Evolutionary conservation across 192 early-diverging fungal species (phyloP), one percentile per base, ranked within the genome.

Genomic region (Entrophospora sp.): DNA sequence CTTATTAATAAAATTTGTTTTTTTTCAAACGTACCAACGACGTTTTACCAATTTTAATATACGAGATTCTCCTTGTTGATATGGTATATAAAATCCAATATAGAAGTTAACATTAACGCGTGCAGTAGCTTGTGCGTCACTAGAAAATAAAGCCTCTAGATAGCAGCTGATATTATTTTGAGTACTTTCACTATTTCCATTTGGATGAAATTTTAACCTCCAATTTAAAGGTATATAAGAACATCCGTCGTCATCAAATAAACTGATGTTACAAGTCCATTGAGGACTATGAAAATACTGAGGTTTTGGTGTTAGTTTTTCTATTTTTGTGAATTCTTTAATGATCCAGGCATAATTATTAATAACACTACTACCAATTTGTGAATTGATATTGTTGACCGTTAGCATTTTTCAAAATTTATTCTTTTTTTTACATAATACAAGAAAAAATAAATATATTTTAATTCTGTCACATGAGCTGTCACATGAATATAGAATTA

Each of bases 51-150:
- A 10, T 57, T 28, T 14, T 16, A 57, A 6, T 20, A 20, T 32
- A 34, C 53, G 27, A 9, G 13, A 13, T 35, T 57, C 53, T 10
- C 53, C 53, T 57, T 57, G 58, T 40, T 60, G 58, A 20, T 40
- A 34, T 1, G 58, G 58, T 12, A 60, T 40, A 7, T 34, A 60
- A 40, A 60, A 34, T 20, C 58, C 58, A 43, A 60, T 60, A 27
- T 60, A 60, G 40, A 60, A 60, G 37, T 60, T 60, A 8, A 60
- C 58, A 28, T 60, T 60, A 9, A 40, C 58, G 13, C 58, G 25
- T 28, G 58, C 34, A 6, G 36, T 20, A 20, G 58, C 20, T 22
- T 22, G 18, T 12, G 58, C 58, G 28, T 40, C 58, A 28, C 32
- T 43, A 1, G 58, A 36, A 27, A 60, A 60, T 40, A 60, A 40